Base-by-base conservation (phyloP, 257 asterid genomes). In the Datura wrightii region DNA sequence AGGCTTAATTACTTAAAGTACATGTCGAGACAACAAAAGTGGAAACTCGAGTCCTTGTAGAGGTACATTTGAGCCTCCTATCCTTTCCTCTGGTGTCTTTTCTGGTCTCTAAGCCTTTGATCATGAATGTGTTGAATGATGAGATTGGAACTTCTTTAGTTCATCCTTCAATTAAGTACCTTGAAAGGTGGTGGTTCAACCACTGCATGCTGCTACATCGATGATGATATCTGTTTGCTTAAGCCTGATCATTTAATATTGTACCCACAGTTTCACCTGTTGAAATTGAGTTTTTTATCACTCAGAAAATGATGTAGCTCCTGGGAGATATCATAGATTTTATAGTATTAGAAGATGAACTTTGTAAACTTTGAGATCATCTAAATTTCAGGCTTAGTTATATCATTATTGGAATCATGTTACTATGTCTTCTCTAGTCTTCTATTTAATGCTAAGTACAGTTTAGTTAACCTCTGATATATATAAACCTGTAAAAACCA, bases 231-330 rank as follows among this genome's bases (percentile, higher is more conserved):
- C 44, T 5, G 31, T 18, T 39, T 67, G 52, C 50, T 67, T 76
- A 60, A 8, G 46, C 62, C 24, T 24, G 81, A 76, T 76, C 13
- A 13, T 76, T 50, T 24, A 8, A 24, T 10, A 44, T 1, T 1
- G 44, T 50, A 13, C 60, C 60, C 24, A 48, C 13, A 13, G 42
- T 11, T 70, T 69, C 79, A 69, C 79, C 46, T 69, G 79, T 18
- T 13, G 15, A 16, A 16, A 36, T 70, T 3, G 15, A 41, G 34
- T 6, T 70, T 41, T 16, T 69, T 69, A 41, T 53, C 79, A 16
- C 79, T 69, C 16, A 41, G 16, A 39, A 69, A 69, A 41, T 69
- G 79, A 16, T 69, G 36, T 18, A 69, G 53, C 79, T 69, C 79
- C 34, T 69, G 16, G 39, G 53, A 39, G 8, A 41, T 69, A 41